phyloP scores from a whole-genome alignment of 1,284 basidiomycete species.

The Omphalotus olearius region DNA sequence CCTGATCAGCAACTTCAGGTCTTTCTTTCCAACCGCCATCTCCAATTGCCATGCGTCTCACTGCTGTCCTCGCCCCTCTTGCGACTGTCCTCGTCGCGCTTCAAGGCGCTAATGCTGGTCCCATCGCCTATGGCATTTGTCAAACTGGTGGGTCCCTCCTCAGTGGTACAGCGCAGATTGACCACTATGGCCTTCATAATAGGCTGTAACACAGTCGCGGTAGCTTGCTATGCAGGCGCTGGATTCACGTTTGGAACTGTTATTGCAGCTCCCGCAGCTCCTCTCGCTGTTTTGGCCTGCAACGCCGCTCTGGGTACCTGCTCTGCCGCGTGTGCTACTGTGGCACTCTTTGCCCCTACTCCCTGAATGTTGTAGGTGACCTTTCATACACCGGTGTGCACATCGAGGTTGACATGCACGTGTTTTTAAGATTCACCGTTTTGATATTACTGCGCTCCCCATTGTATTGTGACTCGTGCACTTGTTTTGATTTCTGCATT shows the following conservation, averaged over 20 bases:
- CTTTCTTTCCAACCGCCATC: too few species aligned
- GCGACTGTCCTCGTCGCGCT: constrained; percentile 16
- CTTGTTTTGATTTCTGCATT: too few species aligned
- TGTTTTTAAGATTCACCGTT: too few species aligned
- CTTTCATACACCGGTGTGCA: too few species aligned
- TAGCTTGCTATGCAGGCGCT: constrained; percentile 51
- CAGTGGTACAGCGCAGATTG: not conserved
- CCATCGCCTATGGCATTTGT: constrained; percentile 40
- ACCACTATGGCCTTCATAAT: not conserved
- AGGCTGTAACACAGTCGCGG: constrained; percentile 52
- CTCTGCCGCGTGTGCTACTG: constrained; percentile 34
- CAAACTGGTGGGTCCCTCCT: constrained; percentile 37
- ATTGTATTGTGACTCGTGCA: too few species aligned
- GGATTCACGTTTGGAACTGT: constrained; percentile 50
- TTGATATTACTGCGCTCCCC: too few species aligned
- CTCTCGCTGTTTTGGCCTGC: constrained; percentile 45
- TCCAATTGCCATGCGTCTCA: constrained; percentile 8
- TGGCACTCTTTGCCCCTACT: constrained; percentile 29
- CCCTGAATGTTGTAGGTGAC: constrained; percentile 22
- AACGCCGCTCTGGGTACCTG: constrained; percentile 48
- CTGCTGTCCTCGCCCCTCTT: constrained; percentile 8
- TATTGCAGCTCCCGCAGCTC: constrained; percentile 32
- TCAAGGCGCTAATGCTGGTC: constrained; percentile 28
- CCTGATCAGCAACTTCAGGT: too few species aligned
- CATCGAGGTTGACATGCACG: too few species aligned